Percentiles rank a stretch among this genome's conserved stretches.
phyloP scores from a whole-genome alignment of 768 basidiomycete genomes.

The Kwoniella botswanensis region DNA sequence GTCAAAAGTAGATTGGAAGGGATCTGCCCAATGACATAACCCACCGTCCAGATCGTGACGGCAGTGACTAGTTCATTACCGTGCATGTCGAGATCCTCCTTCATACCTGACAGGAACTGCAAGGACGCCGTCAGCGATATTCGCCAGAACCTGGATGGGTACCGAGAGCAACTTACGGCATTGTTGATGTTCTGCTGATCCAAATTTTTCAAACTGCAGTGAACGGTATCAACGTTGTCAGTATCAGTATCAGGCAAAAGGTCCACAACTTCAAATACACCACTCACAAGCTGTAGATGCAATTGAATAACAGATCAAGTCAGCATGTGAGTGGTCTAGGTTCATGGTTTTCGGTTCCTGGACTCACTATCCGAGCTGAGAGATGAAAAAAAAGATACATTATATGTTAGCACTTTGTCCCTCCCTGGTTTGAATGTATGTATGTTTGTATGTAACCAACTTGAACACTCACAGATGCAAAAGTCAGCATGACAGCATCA shows the following conservation, averaged over 20 bases:
- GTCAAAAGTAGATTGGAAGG: conserved; percentile 49
- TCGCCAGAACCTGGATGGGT: neutral
- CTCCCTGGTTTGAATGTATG: too few species aligned
- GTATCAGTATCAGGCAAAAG: neutral
- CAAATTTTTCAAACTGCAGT: conserved; percentile 31
- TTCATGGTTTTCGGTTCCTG: too few species aligned
- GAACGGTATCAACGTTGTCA: neutral
- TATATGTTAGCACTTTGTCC: neutral
- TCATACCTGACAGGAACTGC: conserved; percentile 45
- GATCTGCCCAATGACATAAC: conserved; percentile 35
- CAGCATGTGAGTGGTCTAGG: too few species aligned
- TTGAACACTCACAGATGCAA: conserved; percentile 36
- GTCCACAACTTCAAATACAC: neutral
- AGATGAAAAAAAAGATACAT: neutral
- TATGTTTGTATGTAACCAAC: too few species aligned
- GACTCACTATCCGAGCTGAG: conserved; percentile 31
- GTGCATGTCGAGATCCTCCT: conserved; percentile 47
- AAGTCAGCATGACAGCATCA: conserved; percentile 45
- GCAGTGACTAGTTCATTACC: conserved; percentile 44
- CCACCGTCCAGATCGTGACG: conserved; percentile 44
- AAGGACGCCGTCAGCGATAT: neutral
- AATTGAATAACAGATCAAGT: too few species aligned
- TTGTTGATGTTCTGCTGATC: conserved; percentile 42
- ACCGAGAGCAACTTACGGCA: conserved; percentile 28
- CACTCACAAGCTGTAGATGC: conserved; percentile 1